Evolutionary conservation across 306 rosid genomes (phyloP).

Genomic region (Chamaecrista fasciculata): DNA sequence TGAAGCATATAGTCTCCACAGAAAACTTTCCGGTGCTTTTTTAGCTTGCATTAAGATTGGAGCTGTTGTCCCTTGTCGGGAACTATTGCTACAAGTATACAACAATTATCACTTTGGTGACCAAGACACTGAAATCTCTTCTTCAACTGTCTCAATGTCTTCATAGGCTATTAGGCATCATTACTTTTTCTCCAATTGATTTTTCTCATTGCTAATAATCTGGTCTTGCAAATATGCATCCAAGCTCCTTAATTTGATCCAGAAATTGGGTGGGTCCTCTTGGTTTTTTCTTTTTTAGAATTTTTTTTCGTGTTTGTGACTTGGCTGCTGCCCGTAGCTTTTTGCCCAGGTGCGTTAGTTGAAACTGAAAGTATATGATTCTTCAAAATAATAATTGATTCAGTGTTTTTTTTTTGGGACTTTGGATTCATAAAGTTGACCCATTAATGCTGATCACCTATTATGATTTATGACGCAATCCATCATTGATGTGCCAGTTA

Average conservation of each 20-base stretch:
- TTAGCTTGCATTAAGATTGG: slow-evolving; percentile 91
- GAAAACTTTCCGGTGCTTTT: slow-evolving; percentile 90
- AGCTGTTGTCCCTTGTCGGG: slow-evolving; percentile 87
- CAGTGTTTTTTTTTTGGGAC: background rate
- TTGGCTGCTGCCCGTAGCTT: background rate
- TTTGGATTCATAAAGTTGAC: background rate
- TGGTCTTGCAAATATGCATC: slow-evolving; percentile 26
- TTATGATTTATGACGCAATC: too few species aligned
- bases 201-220: slow-evolving; percentile 27
- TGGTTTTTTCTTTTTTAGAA: too few species aligned
- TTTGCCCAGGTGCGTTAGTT: background rate
- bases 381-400: background rate
- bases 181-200: slow-evolving; percentile 17
- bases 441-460: background rate
- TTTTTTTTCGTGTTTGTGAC: background rate
- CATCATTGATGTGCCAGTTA: too few species aligned
- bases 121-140: slow-evolving; percentile 43
- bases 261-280: too few species aligned
- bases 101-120: slow-evolving; percentile 57
- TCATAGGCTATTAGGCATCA: too few species aligned
- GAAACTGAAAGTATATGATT: background rate
- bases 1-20: slow-evolving; percentile 94
- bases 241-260: background rate
- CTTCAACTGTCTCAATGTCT: slow-evolving; percentile 39
- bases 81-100: slow-evolving; percentile 61